Evolutionary conservation across 1,139 yeast species (phyloP).

Genomic region (Candida sp.): DNA sequence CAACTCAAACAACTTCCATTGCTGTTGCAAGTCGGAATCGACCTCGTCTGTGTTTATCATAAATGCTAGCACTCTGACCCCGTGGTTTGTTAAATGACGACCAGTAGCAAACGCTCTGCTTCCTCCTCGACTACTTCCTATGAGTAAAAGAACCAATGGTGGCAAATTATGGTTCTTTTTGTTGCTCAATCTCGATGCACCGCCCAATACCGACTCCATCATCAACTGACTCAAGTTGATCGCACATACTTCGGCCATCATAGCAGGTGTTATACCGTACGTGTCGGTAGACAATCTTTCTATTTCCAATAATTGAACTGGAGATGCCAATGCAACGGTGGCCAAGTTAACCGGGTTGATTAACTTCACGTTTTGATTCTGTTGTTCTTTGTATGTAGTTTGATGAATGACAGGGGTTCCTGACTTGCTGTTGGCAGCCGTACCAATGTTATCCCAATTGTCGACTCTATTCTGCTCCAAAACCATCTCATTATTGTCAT

Average conservation of each 20-base stretch:
- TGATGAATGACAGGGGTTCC: conserved; percentile 9
- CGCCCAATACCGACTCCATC: conserved; percentile 65
- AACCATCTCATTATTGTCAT: conserved; percentile 78
- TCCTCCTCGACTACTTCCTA: conserved; percentile 79
- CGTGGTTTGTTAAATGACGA: conserved; percentile 78
- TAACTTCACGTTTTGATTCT: conserved; percentile 19
- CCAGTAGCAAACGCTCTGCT: conserved; percentile 80
- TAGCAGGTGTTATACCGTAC: conserved; percentile 52
- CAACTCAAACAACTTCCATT: conserved; percentile 59
- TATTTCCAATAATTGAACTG: conserved; percentile 82
- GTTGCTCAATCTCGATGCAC: conserved; percentile 60
- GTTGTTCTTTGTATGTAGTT: conserved; percentile 10
- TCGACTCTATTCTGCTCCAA: conserved; percentile 52
- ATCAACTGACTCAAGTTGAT: conserved; percentile 66
- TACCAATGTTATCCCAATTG: conserved; percentile 58
- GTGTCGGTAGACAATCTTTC: conserved; percentile 62
- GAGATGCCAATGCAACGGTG: conserved; percentile 67
- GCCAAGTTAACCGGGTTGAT: conserved; percentile 25
- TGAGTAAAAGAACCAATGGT: conserved; percentile 73
- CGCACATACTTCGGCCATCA: conserved; percentile 74
- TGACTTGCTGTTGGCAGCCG: conserved; percentile 7
- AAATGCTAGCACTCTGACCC: conserved; percentile 68
- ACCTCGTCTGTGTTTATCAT: conserved; percentile 41
- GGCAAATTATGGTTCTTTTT: conserved; percentile 73
- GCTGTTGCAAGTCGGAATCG: conserved; percentile 35